Evolutionary conservation across 2,329 filamentous ascomycete species (phyloP).

Genomic region (Grosmannia huntii): DNA sequence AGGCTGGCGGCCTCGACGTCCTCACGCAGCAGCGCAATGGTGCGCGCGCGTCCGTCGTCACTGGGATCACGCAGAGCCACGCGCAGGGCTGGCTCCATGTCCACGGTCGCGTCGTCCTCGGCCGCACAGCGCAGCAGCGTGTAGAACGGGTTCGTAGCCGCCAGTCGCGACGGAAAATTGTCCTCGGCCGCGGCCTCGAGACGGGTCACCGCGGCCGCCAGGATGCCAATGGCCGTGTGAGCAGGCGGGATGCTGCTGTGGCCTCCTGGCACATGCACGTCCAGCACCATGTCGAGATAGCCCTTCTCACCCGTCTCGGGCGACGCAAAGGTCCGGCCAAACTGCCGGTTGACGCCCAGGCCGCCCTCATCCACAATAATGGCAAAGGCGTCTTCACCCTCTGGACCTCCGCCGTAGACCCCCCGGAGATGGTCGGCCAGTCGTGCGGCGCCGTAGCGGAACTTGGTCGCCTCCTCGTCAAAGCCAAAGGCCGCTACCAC

Average conservation of each 20-base stretch:
- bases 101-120: not conserved
- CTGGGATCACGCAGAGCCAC: not conserved
- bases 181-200: slow-evolving; percentile 31
- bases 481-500: slow-evolving; percentile 47
- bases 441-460: slow-evolving; percentile 30
- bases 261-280: slow-evolving; percentile 41
- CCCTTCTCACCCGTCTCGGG: slow-evolving; percentile 50
- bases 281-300: slow-evolving; percentile 40
- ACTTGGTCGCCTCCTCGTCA: slow-evolving; percentile 45
- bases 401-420: slow-evolving; percentile 30
- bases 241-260: slow-evolving; percentile 43
- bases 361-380: slow-evolving; percentile 44
- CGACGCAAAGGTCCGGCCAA: slow-evolving; percentile 35
- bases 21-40: slow-evolving; percentile 26
- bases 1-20: slow-evolving; percentile 19
- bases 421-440: slow-evolving; percentile 30
- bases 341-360: slow-evolving; percentile 28
- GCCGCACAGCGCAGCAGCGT: slow-evolving; percentile 31
- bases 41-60: slow-evolving; percentile 28
- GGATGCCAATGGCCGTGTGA: slow-evolving; percentile 39
- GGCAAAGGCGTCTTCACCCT: slow-evolving; percentile 29
- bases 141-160: slow-evolving; percentile 28
- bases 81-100: not conserved
- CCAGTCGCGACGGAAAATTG: slow-evolving; percentile 18
- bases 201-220: slow-evolving; percentile 29